phyloP scores from a whole-genome alignment of 352 stramenopile species.

The Thraustotheca clavata region DNA sequence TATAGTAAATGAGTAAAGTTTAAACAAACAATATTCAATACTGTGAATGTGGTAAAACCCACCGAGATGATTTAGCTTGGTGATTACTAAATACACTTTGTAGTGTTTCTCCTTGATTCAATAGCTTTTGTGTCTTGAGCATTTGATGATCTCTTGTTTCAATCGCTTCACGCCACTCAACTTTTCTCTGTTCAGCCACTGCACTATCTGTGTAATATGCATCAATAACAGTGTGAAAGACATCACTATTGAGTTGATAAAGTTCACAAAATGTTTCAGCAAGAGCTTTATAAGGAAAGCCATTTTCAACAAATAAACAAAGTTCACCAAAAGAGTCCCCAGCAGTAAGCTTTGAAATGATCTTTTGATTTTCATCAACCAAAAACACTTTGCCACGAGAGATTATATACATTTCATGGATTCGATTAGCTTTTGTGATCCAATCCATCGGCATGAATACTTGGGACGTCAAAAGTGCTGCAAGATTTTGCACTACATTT shows the following conservation, averaged over 20 bases:
- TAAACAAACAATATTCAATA: neutral
- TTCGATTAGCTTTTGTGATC: slow-evolving; percentile 12
- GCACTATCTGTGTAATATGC: slow-evolving; percentile 44
- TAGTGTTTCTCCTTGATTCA: slow-evolving; percentile 32
- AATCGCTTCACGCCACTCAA: slow-evolving; percentile 35
- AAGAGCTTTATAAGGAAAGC: slow-evolving; percentile 36
- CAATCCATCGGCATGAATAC: slow-evolving; percentile 19
- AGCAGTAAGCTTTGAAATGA: slow-evolving; percentile 8
- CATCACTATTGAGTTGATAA: slow-evolving; percentile 53
- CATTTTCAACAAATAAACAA: slow-evolving; percentile 12
- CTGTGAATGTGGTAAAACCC: slow-evolving; percentile 14
- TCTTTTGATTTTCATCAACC: slow-evolving; percentile 17
- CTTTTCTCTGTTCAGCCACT: slow-evolving; percentile 19
- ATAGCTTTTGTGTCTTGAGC: slow-evolving; percentile 65
- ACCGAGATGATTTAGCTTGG: slow-evolving; percentile 35
- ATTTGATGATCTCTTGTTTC: slow-evolving; percentile 54
- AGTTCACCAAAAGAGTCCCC: slow-evolving; percentile 21
- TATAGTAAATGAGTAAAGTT: neutral
- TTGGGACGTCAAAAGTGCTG: slow-evolving; percentile 16
- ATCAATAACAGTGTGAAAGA: slow-evolving; percentile 45
- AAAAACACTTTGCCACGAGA: slow-evolving; percentile 13
- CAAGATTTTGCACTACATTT: slow-evolving; percentile 18
- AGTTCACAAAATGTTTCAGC: slow-evolving; percentile 80
- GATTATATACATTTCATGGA: slow-evolving; percentile 20
- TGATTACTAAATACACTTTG: slow-evolving; percentile 68